Conservation (phyloP, 176 grass and related monocot species). For the Paspalum vaginatum region DNA sequence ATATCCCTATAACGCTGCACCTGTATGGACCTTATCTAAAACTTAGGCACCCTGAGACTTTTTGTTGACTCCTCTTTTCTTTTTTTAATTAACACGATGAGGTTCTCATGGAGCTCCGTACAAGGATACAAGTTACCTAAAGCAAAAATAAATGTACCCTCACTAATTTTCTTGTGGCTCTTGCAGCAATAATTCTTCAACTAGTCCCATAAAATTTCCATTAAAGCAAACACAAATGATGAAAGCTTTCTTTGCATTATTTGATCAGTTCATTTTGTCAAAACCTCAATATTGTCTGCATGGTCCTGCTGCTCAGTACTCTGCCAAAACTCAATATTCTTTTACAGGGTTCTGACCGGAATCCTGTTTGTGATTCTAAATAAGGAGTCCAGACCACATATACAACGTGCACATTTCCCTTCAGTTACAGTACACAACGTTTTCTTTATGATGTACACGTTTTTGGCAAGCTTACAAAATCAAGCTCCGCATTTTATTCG, state of each 20-base stretch:
- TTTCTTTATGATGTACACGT: too few species aligned
- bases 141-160: not conserved
- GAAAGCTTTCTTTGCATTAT: too few species aligned
- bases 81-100: too few species aligned
- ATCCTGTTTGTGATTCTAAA: too few species aligned
- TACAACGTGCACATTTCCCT: not conserved
- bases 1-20: not conserved
- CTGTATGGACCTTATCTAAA: not conserved
- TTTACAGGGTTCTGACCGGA: not conserved
- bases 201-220: not conserved
- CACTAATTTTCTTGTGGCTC: not conserved
- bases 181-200: not conserved
- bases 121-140: too few species aligned
- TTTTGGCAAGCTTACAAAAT: not conserved
- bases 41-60: not conserved
- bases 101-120: too few species aligned
- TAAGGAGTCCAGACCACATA: not conserved
- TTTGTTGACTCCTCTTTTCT: not conserved
- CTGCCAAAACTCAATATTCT: not conserved
- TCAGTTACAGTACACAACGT: not conserved
- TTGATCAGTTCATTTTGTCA: too few species aligned
- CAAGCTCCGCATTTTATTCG: constrained; percentile 16
- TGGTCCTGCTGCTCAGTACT: not conserved
- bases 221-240: not conserved
- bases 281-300: not conserved